A percentile compares a stretch with the other conserved stretches of the same genome.
phyloP scores from a whole-genome alignment of 495 filamentous ascomycete species.

The Penicillium longicatenatum region DNA sequence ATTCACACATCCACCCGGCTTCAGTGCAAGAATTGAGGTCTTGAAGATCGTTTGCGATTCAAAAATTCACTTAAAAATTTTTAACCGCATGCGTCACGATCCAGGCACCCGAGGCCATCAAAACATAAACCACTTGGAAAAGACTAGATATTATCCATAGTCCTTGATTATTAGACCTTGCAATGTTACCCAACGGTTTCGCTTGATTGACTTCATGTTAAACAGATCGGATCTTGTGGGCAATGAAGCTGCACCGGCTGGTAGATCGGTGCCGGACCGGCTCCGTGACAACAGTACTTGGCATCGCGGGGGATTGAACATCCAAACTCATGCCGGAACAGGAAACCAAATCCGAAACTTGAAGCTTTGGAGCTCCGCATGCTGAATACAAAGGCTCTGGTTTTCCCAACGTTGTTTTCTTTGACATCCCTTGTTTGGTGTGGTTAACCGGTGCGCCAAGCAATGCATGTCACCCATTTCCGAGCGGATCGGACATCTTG shows the following conservation, averaged over 20 bases:
- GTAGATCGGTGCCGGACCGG: slow-evolving; percentile 8
- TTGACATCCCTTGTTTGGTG: not conserved
- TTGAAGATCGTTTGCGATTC: not conserved
- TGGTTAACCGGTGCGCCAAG: not conserved
- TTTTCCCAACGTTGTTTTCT: too few species aligned
- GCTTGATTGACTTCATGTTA: too few species aligned
- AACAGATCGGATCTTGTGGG: not conserved
- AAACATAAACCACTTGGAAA: too few species aligned
- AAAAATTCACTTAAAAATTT: not conserved
- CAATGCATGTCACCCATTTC: not conserved
- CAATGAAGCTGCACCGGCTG: not conserved
- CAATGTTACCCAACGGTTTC: too few species aligned
- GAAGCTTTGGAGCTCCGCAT: not conserved
- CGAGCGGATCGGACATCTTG: slow-evolving; percentile 5
- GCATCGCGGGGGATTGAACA: not conserved
- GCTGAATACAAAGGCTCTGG: too few species aligned
- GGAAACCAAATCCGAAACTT: not conserved
- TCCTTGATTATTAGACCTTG: too few species aligned
- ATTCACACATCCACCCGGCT: not conserved
- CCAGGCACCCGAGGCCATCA: not conserved
- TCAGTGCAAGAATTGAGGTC: not conserved
- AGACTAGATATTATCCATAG: too few species aligned
- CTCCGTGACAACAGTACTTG: not conserved
- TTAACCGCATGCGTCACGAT: not conserved
- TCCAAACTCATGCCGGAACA: not conserved